Base-by-base conservation (phyloP, 2,329 filamentous ascomycete genomes). In the Chaetomiaceae sp. region DNA sequence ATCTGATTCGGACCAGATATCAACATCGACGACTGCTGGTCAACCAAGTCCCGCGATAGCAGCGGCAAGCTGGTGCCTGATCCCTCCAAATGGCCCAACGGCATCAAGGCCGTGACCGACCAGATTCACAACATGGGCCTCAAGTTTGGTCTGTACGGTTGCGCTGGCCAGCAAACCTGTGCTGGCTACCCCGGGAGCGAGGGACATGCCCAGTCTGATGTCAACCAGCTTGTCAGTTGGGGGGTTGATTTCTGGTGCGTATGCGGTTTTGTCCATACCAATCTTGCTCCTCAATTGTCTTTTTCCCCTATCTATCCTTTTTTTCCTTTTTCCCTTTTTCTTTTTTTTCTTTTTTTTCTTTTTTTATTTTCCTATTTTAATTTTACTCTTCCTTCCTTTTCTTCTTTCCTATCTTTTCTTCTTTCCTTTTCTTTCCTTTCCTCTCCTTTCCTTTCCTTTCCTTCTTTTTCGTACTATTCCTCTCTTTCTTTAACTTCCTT, bases 11-110 rank as follows among this genome's bases (percentile, higher is more conserved):
- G n/a, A n/a, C n/a, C 19, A 56, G 54, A 61, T 44, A 42, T 61
- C 54, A 61, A 61, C 52, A 61, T 61, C 17, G 59, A 61, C 47
- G 57, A 61, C 48, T 61, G 59, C 45, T 61, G 59, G 59, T 42
- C 51, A 1, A 54, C 44, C 25, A 47, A 34, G 25, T 23, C 23
- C 11, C 53, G 59, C 12, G 42, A 60, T 47, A 15, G 23, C 15
- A 46, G 3, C 22, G 59, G 59, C 0, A 49, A 58, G 34, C 49
- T 61, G 1, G 57, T 60, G 6, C 40, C 59, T n/a, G 59, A 61
- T n/a, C 58, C 59, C 3, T 19, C 11, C 17, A 61, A 61, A 34
- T 61, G 51, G 48, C 57, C 59, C 31, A 54, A 57, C 27, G 59
- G 59, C 31, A 54, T 61, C 39, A 55, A 61, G 15, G 29, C 53